Evolutionary conservation across 225 moss, liverwort and hornwort species (phyloP).

Genomic region (Sphagnum contortum): DNA sequence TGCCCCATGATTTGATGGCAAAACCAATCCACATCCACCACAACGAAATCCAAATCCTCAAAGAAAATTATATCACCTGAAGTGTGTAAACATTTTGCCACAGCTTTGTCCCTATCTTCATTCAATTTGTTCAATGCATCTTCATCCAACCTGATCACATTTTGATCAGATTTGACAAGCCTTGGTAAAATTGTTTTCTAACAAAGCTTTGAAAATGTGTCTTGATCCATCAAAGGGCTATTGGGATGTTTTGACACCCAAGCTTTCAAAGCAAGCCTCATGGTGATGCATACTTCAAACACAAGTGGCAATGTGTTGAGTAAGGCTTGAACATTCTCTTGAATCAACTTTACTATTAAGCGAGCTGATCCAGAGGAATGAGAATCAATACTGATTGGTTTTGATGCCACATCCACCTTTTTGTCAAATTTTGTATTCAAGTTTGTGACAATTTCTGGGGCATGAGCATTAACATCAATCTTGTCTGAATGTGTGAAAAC

Average conservation of each 20-base stretch:
- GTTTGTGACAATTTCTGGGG: not conserved
- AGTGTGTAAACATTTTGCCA: not conserved
- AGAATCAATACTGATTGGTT: not conserved
- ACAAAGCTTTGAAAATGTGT: not conserved
- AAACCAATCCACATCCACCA: not conserved
- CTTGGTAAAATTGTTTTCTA: not conserved
- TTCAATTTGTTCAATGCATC: too few species aligned
- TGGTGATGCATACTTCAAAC: not conserved
- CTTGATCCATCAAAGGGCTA: not conserved
- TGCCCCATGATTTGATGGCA: not conserved
- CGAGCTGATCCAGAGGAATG: not conserved
- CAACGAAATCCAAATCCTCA: not conserved
- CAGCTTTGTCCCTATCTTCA: not conserved
- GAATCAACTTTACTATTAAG: not conserved
- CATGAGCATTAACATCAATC: not conserved
- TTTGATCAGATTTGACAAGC: too few species aligned
- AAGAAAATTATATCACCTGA: not conserved
- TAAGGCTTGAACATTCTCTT: not conserved
- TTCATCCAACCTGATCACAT: not conserved
- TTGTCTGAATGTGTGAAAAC: constrained; percentile 1
- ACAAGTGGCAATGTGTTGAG: not conserved
- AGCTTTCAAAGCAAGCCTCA: not conserved
- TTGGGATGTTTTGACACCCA: not conserved
- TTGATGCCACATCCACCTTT: not conserved
- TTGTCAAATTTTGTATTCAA: not conserved